Conservation (phyloP, 2,329 filamentous ascomycete genomes). For the Fragosphaeria purpurea region DNA sequence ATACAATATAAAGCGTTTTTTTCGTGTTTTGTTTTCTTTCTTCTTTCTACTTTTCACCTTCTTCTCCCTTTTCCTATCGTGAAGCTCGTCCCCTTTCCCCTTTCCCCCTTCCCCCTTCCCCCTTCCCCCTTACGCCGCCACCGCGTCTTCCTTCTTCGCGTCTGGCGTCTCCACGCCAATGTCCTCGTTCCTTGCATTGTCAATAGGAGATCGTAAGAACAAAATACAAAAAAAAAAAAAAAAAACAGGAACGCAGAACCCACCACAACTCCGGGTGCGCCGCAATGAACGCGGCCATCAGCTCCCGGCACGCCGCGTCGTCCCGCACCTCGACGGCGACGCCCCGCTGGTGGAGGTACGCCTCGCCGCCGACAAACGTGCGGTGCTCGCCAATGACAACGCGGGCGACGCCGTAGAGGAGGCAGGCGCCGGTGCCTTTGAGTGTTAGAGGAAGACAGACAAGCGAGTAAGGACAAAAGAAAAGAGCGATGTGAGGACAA, state of each 20-base stretch:
- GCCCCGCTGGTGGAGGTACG: conserved; percentile 55
- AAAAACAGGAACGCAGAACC: conserved; percentile 14
- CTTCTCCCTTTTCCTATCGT: background rate
- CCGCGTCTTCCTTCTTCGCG: too few relatives aligned
- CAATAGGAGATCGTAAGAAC: background rate
- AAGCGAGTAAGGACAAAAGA: too few relatives aligned
- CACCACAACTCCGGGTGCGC: conserved; percentile 65
- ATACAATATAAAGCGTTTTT: background rate
- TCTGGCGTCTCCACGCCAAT: conserved; percentile 38
- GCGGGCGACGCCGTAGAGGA: conserved; percentile 63
- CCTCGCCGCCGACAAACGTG: conserved; percentile 64
- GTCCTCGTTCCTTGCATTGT: conserved; percentile 42
- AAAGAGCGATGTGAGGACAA: too few relatives aligned
- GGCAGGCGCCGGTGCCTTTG: conserved; percentile 57
- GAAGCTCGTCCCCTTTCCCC: background rate
- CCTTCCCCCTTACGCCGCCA: background rate
- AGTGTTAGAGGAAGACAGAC: background rate
- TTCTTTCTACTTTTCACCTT: background rate
- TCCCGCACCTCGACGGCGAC: conserved; percentile 65
- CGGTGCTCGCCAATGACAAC: conserved; percentile 72
- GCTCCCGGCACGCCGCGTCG: conserved; percentile 50
- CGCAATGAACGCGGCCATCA: conserved; percentile 64
- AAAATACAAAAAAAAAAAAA: background rate
- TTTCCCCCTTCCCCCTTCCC: background rate
- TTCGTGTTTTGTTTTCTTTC: background rate